Percentiles rank a stretch among this genome's conserved stretches.
These are phyloP conservation scores for Paramyrothecium roridum DNA, from an alignment of 2,329 filamentous ascomycete species.

Conservation along the genomic window DNA sequence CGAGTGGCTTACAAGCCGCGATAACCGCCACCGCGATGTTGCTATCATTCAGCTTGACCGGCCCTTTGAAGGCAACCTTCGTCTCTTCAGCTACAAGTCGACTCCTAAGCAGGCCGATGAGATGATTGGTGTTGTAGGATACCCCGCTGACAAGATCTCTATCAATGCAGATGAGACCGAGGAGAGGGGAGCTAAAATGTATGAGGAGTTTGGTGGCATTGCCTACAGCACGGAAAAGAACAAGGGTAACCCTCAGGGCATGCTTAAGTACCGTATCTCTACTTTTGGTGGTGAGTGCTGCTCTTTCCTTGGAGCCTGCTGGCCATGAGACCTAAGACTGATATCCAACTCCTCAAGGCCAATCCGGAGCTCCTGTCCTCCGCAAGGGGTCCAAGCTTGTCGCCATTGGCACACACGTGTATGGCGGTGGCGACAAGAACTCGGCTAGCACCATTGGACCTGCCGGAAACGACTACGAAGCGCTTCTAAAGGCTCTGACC, in stretches of 20 bases:
- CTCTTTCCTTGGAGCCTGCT: neutral
- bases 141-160: conserved; percentile 23
- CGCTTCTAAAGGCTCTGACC: conserved; percentile 10
- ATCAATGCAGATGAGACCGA: conserved; percentile 2
- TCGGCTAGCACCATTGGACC: conserved; percentile 20
- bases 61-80: conserved; percentile 18
- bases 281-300: conserved; percentile 21
- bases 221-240: conserved; percentile 17
- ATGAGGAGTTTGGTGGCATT: conserved; percentile 20
- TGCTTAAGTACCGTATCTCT: conserved; percentile 26
- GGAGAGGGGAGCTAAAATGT: conserved; percentile 29
- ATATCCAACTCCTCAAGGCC: conserved; percentile 12
- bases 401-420: conserved; percentile 24
- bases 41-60: conserved; percentile 20
- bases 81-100: conserved; percentile 12
- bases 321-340: neutral
- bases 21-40: conserved; percentile 14
- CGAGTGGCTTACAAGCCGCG: conserved; percentile 12
- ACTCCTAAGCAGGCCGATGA: conserved; percentile 7
- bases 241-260: conserved; percentile 6
- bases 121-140: conserved; percentile 27
- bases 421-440: conserved; percentile 18
- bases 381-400: conserved; percentile 5
- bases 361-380: conserved; percentile 22
- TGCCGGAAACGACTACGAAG: conserved; percentile 16